Evolutionary conservation across 2,329 filamentous ascomycete species (phyloP), one percentile per base, ranked within the genome.

Genomic region (Verticillium nonalfalfae): DNA sequence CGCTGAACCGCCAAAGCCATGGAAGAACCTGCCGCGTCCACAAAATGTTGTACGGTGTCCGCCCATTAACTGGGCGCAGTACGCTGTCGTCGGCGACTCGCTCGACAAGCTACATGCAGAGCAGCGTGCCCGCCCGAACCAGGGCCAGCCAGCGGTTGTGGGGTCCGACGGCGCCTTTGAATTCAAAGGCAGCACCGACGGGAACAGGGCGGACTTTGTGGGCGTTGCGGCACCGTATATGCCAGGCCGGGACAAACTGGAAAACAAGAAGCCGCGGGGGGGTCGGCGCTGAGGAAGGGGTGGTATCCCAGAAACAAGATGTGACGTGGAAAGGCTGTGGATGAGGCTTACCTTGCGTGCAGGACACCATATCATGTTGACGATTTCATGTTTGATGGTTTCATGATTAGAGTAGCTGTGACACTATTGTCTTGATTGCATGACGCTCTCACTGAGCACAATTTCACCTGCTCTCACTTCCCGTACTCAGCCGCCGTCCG

Each of bases 21-120:
- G 93, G 78, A 79, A 84, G 2, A 77, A 77, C 18, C 83, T 97
- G 14, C 93, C 93, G 0, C 83, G 83, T 14, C 86, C 90, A 7
- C 94, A 97, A 73, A 90, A 90, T 67, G 79, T 98, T 1, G 88
- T 96, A 33, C 87, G 93, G 50, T 92, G 89, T 76, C 94, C 94
- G 9, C 90, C 91, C 9, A 88, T 98, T 70, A 97, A 97, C 78
- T 98, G 94, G 94, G 86, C 88, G 13, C 93, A 97, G 71, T 98
- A 98, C 74, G 91, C 91, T 68, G 82, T 97, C n/a, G 87, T 95
- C 3, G 93, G 92, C 57, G 89, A 91, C 63, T 86, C 91, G 1
- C 80, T 97, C 39, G 92, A 97, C 74, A 90, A 87, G 72, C 79
- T 97, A 65, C 93, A 97, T 72, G 84, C 86, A 58, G 90, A 96